These are phyloP conservation scores for Lasiodiplodia sp. DNA, from an alignment of 2,329 filamentous ascomycete genomes.

Conservation along the genomic window DNA sequence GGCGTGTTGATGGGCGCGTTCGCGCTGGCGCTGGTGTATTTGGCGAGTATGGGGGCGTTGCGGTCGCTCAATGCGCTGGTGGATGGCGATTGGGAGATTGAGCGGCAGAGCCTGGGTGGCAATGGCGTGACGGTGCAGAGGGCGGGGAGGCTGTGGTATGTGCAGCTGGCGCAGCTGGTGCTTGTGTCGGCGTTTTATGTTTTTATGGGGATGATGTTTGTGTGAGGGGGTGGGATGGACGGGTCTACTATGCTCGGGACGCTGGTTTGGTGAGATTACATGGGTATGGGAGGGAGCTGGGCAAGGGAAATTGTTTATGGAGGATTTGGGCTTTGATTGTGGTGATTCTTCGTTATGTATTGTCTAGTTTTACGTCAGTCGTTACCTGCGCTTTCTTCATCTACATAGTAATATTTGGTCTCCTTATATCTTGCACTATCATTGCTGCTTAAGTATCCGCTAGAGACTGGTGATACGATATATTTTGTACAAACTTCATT, in stretches of 20 bases:
- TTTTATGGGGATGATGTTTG: slow-evolving; percentile 6
- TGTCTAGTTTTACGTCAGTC: background rate
- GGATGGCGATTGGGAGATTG: background rate
- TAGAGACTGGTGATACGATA: background rate
- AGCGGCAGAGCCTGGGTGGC: background rate
- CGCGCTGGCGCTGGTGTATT: slow-evolving; percentile 2
- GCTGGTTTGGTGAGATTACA: background rate
- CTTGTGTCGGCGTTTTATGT: background rate
- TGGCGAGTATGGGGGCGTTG: background rate
- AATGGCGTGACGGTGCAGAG: background rate
- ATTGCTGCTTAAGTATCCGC: background rate
- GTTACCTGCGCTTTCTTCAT: background rate
- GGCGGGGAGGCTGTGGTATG: background rate
- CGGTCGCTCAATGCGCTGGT: background rate
- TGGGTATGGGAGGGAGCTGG: background rate
- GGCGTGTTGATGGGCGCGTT: background rate
- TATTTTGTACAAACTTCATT: background rate
- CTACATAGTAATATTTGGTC: background rate
- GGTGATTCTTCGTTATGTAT: too few species aligned
- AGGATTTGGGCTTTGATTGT: too few species aligned
- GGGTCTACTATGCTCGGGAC: background rate
- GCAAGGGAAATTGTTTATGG: background rate
- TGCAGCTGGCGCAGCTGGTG: background rate
- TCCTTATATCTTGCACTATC: background rate
- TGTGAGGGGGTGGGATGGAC: background rate